Conservation (phyloP, 345 rosid genomes). For the Kandelia obovata region DNA sequence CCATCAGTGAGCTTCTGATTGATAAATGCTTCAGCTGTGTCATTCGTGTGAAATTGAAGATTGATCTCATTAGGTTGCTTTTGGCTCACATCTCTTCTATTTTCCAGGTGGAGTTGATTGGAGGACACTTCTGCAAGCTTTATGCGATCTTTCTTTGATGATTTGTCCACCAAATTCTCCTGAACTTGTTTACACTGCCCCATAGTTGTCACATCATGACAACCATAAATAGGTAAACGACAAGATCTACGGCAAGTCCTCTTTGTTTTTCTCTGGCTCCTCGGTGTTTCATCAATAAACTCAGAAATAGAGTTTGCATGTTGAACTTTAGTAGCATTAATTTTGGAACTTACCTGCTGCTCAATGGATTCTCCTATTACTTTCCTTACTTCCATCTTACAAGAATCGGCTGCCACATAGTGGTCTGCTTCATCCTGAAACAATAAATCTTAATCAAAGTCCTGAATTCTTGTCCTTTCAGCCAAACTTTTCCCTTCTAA, state of each 20-base stretch:
- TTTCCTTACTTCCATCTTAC: conserved; percentile 17
- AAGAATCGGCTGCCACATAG: conserved; percentile 12
- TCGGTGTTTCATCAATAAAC: conserved; percentile 14
- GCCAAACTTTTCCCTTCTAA: too few species aligned
- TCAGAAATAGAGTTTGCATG: conserved; percentile 29
- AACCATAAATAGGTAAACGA: conserved; percentile 26
- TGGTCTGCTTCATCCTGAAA: conserved; percentile 31
- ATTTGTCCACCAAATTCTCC: conserved; percentile 27
- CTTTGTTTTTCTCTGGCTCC: conserved; percentile 24
- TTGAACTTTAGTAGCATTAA: conserved; percentile 24
- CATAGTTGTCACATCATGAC: conserved; percentile 25
- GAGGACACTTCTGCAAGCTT: conserved; percentile 18
- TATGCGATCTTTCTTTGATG: conserved; percentile 19
- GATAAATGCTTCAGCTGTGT: conserved; percentile 54
- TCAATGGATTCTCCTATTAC: conserved; percentile 28
- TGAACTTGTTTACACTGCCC: conserved; percentile 19
- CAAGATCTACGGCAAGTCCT: conserved; percentile 19
- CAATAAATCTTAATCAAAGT: background rate
- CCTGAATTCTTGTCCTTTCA: too few species aligned
- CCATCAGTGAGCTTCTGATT: conserved; percentile 44
- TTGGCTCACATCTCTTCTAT: conserved; percentile 13
- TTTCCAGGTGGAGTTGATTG: conserved; percentile 22
- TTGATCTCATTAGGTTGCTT: conserved; percentile 36
- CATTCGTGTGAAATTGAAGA: conserved; percentile 44
- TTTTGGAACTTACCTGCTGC: conserved; percentile 36